Evolutionary conservation across 2,329 filamentous ascomycete species (phyloP).

Genomic region (Fusarium palustre): DNA sequence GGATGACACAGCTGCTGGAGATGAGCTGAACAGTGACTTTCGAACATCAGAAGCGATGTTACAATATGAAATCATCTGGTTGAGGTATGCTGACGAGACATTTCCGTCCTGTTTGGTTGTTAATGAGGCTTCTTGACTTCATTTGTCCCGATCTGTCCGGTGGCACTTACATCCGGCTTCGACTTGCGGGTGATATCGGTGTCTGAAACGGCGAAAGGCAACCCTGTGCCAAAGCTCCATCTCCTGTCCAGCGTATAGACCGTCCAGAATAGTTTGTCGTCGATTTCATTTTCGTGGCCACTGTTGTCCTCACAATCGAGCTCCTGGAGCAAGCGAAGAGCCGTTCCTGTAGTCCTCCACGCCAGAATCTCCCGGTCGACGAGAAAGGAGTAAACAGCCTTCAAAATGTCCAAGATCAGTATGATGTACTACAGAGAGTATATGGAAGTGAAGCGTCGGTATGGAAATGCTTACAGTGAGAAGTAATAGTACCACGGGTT

Average conservation of each 20-base stretch:
- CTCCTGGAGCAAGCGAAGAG: not conserved
- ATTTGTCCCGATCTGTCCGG: not conserved
- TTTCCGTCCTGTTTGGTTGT: not conserved
- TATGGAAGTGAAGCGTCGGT: not conserved
- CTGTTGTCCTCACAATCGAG: not conserved
- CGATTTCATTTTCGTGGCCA: not conserved
- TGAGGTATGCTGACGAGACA: not conserved
- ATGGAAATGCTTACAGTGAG: not conserved
- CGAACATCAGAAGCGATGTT: not conserved
- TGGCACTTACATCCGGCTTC: not conserved
- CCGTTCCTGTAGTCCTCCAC: not conserved
- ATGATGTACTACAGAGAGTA: rapidly evolving
- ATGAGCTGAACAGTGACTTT: not conserved
- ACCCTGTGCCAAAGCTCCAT: not conserved
- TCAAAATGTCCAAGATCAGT: not conserved
- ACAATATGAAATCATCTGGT: not conserved
- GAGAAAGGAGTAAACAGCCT: not conserved
- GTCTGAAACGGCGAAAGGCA: not conserved
- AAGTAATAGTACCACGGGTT: not conserved
- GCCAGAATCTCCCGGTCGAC: not conserved
- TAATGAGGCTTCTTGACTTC: not conserved
- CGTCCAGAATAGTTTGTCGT: not conserved
- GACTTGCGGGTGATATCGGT: not conserved
- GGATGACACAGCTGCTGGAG: not conserved
- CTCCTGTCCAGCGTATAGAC: not conserved